Base-by-base conservation (phyloP, 129 eudicot species). In the Smallanthus sonchifolius region DNA sequence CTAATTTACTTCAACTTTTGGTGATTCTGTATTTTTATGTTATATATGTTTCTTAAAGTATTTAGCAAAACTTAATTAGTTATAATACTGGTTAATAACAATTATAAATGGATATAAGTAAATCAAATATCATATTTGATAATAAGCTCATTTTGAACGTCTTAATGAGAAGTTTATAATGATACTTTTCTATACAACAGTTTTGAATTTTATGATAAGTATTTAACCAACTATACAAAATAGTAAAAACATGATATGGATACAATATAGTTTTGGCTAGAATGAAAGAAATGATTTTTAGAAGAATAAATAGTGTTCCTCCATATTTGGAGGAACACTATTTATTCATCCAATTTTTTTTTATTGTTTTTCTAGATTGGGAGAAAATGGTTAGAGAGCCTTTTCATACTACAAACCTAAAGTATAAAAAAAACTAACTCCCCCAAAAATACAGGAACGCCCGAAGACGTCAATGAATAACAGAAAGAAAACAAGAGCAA, bases 401-500 rank as follows among this genome's bases (percentile, higher is more conserved):
- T 10, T 45, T 45, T 55, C 35, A 55, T 55, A 55, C 62, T 55
- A 55, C 35, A 55, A 17, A 55, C 62, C 61, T 20, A 7, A 17
- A 5, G 9, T 14, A 38, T 1, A 6, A 45, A 7, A 28, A 37
- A 51, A 45, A 45, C 36, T 64, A 49, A 49, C 68, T 64, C 14
- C 24, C 47, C 10, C 32, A 16, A 39, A 32, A 61, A 73, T 71
- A 6, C 79, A 81, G 80, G 77, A 73, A 37, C 74, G 36, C 45
- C 45, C 65, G 16, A 84, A 60, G 40, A 70, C 45, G 40, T 36
- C 77, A 42, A 11, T 37, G 60, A 56, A 71, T 15, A 76, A 74
- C 19, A 62, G 70, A 75, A 82, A 70, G 72, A 83, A 69, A 15
- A 75, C 55, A 62, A 86, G 37, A 67, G 35, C 73, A 65, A 77